Base-by-base conservation (phyloP, 352 stramenopile genomes). In the Phytophthora pistaciae region DNA sequence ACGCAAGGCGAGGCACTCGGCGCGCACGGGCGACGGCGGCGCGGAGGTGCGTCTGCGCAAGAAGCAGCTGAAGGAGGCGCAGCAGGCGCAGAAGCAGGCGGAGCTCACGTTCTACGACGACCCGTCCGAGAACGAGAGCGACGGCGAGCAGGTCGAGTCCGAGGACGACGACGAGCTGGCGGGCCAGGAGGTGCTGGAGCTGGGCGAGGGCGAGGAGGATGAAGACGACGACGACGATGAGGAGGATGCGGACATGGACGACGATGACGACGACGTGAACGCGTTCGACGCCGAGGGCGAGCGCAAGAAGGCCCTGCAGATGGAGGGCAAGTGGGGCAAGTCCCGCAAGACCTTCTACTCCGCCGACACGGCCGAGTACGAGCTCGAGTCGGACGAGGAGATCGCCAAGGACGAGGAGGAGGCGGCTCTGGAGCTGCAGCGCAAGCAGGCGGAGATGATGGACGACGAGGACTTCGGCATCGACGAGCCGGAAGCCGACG, bases 321-420 rank as follows among this genome's bases (percentile, higher is more conserved):
- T 96, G 83, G 84, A 91, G 33, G 79, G 78, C 55, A 90, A 96
- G 71, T 96, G 90, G 90, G 90, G 90, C 70, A 93, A 91, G 68
- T 90, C 82, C n/a, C 91, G 91, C 66, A 93, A 93, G 66, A 93
- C 80, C 21, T 96, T 92, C 49, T 96, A 96, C 77, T 95, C 88
- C 20, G 88, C 90, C 2, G 90, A 96, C 56, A 95, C 87, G 38
- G 88, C 84, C 25, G 87, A 95, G 68, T 95, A 88, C 52, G 89
- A 96, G 56, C 54, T 94, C 8, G 87, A 94, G 38, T 92, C 80
- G 25, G 89, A 95, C 66, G 87, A 95, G 54, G 90, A 95, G 50
- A 77, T 79, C 16, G 88, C 87, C 3, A 89, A 92, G 52, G 90
- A 96, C 46, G 90, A 96, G 78, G 90, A 96, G 56, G 85, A 91